Percentiles rank a stretch among this genome's conserved stretches.
These are phyloP conservation scores for Tolypocladium nubicola DNA, from an alignment of 2,329 filamentous ascomycete species.

Conservation along the genomic window DNA sequence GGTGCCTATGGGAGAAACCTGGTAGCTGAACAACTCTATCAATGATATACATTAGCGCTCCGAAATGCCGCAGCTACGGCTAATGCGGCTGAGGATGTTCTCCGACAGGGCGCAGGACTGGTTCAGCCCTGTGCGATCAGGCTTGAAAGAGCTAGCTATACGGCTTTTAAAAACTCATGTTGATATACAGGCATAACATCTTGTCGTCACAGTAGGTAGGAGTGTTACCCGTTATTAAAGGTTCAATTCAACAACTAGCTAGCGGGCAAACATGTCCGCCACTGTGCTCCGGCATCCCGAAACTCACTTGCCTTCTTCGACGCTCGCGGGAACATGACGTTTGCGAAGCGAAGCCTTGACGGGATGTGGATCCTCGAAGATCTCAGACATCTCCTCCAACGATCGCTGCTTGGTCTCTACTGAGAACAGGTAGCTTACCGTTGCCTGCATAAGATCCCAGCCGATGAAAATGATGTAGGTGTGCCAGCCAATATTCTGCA, in stretches of 20 bases:
- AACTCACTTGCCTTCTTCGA: background rate
- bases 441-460: conserved; percentile 30
- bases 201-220: no score
- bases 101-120: background rate
- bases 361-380: background rate
- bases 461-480: conserved; percentile 41
- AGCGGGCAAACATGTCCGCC: no score
- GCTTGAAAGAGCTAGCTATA: no score
- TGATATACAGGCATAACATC: no score
- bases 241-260: no score
- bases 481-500: conserved; percentile 40
- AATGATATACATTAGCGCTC: background rate
- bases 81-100: background rate
- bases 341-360: conserved; percentile 1
- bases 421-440: conserved; percentile 36
- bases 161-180: no score
- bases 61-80: background rate
- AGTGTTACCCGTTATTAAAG: no score
- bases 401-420: conserved; percentile 36
- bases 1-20: background rate
- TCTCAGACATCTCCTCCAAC: conserved; percentile 1
- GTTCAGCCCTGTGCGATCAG: background rate
- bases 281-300: no score
- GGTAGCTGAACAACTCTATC: conserved; percentile 3
- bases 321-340: background rate